Evolutionary conservation across 108 stramenopile species (phyloP), one percentile per base, ranked within the genome.

Genomic region (Cylindrotheca fusiformis): DNA sequence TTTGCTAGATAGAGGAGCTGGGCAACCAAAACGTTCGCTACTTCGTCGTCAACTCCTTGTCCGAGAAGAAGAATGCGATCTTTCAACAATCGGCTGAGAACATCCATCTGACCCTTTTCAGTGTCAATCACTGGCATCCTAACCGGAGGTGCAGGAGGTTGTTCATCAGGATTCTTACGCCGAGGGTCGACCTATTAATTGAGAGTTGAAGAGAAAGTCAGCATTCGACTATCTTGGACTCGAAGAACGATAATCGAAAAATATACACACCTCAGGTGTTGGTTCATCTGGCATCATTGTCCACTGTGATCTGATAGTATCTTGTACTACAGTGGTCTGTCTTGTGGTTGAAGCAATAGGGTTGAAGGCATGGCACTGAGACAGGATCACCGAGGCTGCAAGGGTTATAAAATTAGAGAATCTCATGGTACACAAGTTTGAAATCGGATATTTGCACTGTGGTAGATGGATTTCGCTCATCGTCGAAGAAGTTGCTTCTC

Each of bases 31-130:
- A 90, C 87, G 61, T 93, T 93, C 36, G 86, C 92, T 6, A 90
- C 84, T 58, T 93, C 88, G 51, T 93, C 92, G 65, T 93, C 88
- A 14, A 94, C 92, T 32, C 90, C 87, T 25, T 82, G 79, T 33
- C 93, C 95, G 4, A 96, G 57, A 6, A 94, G 78, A n/a, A 96
- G 68, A 64, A 94, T 93, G 6, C 95, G 86, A 60, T 96, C 95
- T 63, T 96, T 89, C 22, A 96, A 68, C 32, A 93, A 65, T 21
- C 83, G 81, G 27, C 73, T 74, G 36, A 90, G 63, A 41, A 89
- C 91, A 68, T 93, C 86, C 60, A 89, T 76, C 60, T 89, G 91
- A 30, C 84, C 83, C 27, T 72, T 64, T 17, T 66, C 78, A 29
- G 80, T 81, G 41, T 87, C 86, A 45, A 93, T 82, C n/a, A 87